Conservation (phyloP, 2,329 filamentous ascomycete species). For the Bipolaris victoriae region DNA sequence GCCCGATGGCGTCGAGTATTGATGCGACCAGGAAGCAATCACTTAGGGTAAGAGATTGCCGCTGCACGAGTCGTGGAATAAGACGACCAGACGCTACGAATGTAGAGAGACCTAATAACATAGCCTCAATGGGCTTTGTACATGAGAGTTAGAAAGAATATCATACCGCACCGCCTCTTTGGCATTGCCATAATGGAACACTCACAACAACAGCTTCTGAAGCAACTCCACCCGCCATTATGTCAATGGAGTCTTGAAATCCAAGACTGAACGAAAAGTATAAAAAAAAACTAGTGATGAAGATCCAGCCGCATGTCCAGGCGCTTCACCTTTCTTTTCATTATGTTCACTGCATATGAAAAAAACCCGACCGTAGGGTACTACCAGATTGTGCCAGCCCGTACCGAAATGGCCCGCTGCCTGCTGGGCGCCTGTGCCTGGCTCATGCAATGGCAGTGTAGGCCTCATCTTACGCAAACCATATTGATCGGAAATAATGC, state of each 20-base stretch:
- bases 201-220: conserved; percentile 21
- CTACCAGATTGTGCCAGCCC: conserved; percentile 2
- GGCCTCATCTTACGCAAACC: not conserved
- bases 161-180: too few species aligned
- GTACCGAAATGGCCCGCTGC: not conserved
- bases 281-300: not conserved
- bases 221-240: conserved; percentile 16
- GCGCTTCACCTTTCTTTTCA: not conserved
- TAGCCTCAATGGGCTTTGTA: conserved; percentile 22
- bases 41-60: conserved; percentile 22
- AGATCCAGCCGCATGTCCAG: not conserved
- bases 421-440: conserved; percentile 3
- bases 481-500: conserved; percentile 7
- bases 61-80: conserved; percentile 23
- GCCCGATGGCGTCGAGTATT: conserved; percentile 22
- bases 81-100: conserved; percentile 27
- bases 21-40: conserved; percentile 27
- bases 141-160: conserved; percentile 7
- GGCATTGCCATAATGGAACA: not conserved
- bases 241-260: not conserved
- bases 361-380: not conserved
- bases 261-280: not conserved
- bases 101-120: conserved; percentile 16
- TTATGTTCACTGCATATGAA: not conserved
- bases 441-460: conserved; percentile 7